A percentile compares a stretch with the other conserved stretches of the same genome.
Conservation (phyloP, 2,329 filamentous ascomycete species). For the Fonsecaea monophora region DNA sequence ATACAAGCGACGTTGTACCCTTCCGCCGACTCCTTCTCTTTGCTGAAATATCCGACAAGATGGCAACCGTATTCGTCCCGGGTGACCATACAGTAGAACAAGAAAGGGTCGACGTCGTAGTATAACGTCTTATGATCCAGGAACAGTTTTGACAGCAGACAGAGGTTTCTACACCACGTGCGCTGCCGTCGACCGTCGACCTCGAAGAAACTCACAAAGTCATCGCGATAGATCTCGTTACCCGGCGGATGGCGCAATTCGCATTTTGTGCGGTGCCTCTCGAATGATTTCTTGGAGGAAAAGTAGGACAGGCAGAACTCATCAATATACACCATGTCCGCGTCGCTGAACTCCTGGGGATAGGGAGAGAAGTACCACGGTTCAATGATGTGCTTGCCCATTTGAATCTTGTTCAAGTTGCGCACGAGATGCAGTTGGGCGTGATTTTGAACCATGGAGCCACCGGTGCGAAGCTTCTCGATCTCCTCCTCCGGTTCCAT, state of each 20-base stretch:
- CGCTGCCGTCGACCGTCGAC: conserved; percentile 96
- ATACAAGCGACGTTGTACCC: conserved; percentile 99
- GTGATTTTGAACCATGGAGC: conserved; percentile 98
- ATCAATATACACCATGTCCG: conserved; percentile 93
- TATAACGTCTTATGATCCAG: conserved; percentile 94
- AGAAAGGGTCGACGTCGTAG: conserved; percentile 83
- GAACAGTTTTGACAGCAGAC: conserved; percentile 93
- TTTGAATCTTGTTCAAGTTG: conserved; percentile 92
- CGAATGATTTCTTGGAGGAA: conserved; percentile 79
- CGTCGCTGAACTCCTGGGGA: conserved; percentile 83
- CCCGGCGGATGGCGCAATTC: conserved; percentile 89
- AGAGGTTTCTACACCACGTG: conserved; percentile 98
- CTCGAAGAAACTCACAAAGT: conserved; percentile 92
- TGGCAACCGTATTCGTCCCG: conserved; percentile 94
- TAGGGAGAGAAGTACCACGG: conserved; percentile 99
- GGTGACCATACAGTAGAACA: conserved; percentile 94
- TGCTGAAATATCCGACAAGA: conserved; percentile 98
- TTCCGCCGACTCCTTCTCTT: conserved; percentile 96
- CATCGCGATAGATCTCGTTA: conserved; percentile 95
- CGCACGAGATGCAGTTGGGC: conserved; percentile 95
- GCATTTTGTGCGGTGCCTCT: conserved; percentile 87
- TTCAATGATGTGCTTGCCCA: conserved; percentile 88
- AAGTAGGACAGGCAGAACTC: conserved; percentile 96
- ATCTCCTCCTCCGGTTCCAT: conserved; percentile 69
- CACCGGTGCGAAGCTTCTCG: conserved; percentile 90